A percentile compares a stretch with the other conserved stretches of the same genome.
Evolutionary conservation across 495 filamentous ascomycete genomes (phyloP).

Genomic region (Aspergillus carlsbadensis): DNA sequence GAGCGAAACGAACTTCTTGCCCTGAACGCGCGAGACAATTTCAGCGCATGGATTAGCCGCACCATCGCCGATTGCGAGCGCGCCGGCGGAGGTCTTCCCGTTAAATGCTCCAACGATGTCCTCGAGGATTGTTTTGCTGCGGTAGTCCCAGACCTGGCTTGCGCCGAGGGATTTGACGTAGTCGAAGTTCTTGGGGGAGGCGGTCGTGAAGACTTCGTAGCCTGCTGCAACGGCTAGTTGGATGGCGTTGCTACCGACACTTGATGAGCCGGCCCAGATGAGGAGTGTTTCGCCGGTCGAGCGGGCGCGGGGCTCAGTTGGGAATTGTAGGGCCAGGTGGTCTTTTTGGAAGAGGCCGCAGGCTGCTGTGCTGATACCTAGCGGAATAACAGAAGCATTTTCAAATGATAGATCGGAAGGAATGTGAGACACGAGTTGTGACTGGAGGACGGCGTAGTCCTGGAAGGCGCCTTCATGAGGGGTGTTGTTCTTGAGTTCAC

Average conservation of each 20-base stretch:
- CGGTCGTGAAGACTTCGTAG: slow-evolving; percentile 55
- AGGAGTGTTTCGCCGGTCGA: slow-evolving; percentile 42
- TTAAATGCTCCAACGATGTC: slow-evolving; percentile 20
- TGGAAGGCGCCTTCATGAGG: slow-evolving; percentile 27
- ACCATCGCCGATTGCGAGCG: slow-evolving; percentile 3
- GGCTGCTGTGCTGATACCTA: slow-evolving; percentile 50
- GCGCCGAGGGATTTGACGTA: slow-evolving; percentile 55
- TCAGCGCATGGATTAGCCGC: slow-evolving; percentile 12
- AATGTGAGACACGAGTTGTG: not conserved
- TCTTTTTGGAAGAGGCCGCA: slow-evolving; percentile 48
- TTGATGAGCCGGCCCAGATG: slow-evolving; percentile 59
- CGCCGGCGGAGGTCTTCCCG: slow-evolving; percentile 28
- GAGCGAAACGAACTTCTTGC: slow-evolving; percentile 17
- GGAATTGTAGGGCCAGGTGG: slow-evolving; percentile 41
- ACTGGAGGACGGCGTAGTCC: slow-evolving; percentile 16
- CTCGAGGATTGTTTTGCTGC: slow-evolving; percentile 26
- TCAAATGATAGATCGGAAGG: slow-evolving; percentile 18
- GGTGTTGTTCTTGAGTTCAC: not conserved
- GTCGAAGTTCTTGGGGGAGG: slow-evolving; percentile 52
- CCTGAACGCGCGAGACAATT: slow-evolving; percentile 10
- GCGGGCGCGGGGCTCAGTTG: slow-evolving; percentile 23
- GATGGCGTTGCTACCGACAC: slow-evolving; percentile 58
- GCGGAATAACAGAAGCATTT: slow-evolving; percentile 37
- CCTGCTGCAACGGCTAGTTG: slow-evolving; percentile 59
- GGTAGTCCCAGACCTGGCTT: slow-evolving; percentile 55